Evolutionary conservation across 108 stramenopile genomes (phyloP), one percentile per base, ranked within the genome.

Genomic region (Skeletonema menzelii): DNA sequence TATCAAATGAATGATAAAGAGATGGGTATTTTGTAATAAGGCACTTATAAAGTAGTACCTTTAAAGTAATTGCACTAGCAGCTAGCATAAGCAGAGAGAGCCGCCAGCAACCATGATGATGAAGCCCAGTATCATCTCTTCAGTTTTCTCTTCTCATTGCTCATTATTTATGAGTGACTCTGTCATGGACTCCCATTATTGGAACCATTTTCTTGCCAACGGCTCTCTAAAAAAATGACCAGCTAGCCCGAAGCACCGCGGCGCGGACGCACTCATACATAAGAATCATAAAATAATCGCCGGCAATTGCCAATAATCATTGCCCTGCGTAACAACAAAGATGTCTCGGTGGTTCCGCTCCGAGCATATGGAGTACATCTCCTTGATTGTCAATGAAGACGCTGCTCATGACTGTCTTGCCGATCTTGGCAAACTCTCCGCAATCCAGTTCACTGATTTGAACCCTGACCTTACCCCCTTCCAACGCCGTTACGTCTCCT

Each of bases 261-360:
- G 3, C 40, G 4, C n/a, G n/a, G n/a, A n/a, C n/a, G n/a, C n/a
- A n/a, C 35, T 11, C 35, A 11, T 10, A 34, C 30, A 7, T 0
- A 10, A 6, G 11, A 37, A 4, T 2, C 40, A 15, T 22, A 53
- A 11, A 53, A 53, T n/a, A 49, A 20, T 53, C 49, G 49, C 49
- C 49, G 49, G 19, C 49, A 53, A 22, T 53, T 22, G 22, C 19
- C 49, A 53, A 42, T 40, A 40, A 40, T n/a, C 40, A 42, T 42
- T 42, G 40, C 40, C 15, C 40, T n/a, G 40, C 40, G 40, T n/a
- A n/a, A 53, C 31, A 31, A 24, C 69, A 69, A 94, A 47, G 42
- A 98, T 98, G 98, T 85, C 95, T 34, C 87, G 85, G 70, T 99
- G 98, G 98, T 99, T 97, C 72, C 97, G 98, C 69, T 98, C 97